Evolutionary conservation across 2,329 filamentous ascomycete genomes (phyloP).

Genomic region (Tetracladium maxilliforme): DNA sequence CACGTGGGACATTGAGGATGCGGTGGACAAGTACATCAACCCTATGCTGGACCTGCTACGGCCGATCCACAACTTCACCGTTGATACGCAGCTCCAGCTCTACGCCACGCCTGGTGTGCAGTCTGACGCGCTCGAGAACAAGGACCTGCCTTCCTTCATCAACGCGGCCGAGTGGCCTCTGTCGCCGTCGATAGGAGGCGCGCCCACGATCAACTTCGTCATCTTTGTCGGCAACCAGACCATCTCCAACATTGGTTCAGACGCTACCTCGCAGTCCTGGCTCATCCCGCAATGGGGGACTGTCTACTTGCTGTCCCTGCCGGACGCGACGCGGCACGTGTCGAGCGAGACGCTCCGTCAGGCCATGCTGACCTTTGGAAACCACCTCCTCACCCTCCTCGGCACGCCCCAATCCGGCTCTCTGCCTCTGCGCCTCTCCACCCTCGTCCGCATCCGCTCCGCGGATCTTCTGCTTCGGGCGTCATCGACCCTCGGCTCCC

Average conservation of each 20-base stretch:
- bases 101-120: slow-evolving; percentile 63
- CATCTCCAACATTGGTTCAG: slow-evolving; percentile 33
- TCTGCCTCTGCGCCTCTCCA: slow-evolving; percentile 71
- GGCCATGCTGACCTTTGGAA: slow-evolving; percentile 78
- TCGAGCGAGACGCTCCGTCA: slow-evolving; percentile 54
- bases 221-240: slow-evolving; percentile 75
- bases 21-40: slow-evolving; percentile 65
- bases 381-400: slow-evolving; percentile 76
- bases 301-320: slow-evolving; percentile 41
- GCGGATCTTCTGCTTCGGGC: slow-evolving; percentile 77
- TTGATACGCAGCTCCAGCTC: slow-evolving; percentile 91
- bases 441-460: slow-evolving; percentile 71
- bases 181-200: slow-evolving; percentile 81
- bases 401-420: slow-evolving; percentile 75
- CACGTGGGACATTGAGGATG: slow-evolving; percentile 79
- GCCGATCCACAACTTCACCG: slow-evolving; percentile 84
- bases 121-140: slow-evolving; percentile 55
- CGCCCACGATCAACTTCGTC: slow-evolving; percentile 92
- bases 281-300: slow-evolving; percentile 93
- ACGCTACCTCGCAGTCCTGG: slow-evolving; percentile 52
- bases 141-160: slow-evolving; percentile 86
- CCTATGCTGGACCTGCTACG: slow-evolving; percentile 69
- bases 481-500: slow-evolving; percentile 83
- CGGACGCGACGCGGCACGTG: slow-evolving; percentile 33
- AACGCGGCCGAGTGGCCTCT: slow-evolving; percentile 97